A percentile compares a stretch with the other conserved stretches of the same genome.
Evolutionary conservation across 306 rosid species (phyloP).

Genomic region (Rosa lucieae): DNA sequence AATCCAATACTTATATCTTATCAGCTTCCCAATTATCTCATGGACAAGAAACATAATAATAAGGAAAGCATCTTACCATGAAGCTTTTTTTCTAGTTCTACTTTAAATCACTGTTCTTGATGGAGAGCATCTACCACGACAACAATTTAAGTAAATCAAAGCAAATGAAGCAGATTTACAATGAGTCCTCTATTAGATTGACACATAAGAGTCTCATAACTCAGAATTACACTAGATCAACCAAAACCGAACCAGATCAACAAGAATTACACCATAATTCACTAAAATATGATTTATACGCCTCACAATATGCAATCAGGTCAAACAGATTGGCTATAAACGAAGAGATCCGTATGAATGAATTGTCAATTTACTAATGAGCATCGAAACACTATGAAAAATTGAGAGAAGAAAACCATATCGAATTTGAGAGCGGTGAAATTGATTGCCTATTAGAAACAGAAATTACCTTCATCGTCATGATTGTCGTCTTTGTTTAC

Average conservation of each 20-base stretch:
- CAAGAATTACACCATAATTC: constrained; percentile 23
- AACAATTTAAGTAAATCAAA: constrained; percentile 20
- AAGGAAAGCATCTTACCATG: too few species aligned
- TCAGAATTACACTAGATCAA: constrained; percentile 33
- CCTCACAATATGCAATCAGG: constrained; percentile 18
- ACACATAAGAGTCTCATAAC: neutral
- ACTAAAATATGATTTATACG: constrained; percentile 23
- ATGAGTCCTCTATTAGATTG: constrained; percentile 29
- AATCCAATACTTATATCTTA: neutral
- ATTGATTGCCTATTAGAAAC: neutral
- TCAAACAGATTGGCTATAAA: constrained; percentile 1
- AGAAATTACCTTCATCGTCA: constrained; percentile 80
- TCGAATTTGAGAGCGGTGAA: constrained; percentile 23
- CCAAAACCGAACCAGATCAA: constrained; percentile 28
- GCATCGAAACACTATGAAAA: constrained; percentile 12
- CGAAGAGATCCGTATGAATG: constrained; percentile 55
- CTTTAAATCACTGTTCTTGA: too few species aligned
- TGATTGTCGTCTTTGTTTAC: constrained; percentile 98
- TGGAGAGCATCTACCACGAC: constrained; percentile 21
- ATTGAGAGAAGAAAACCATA: constrained; percentile 20
- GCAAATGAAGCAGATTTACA: constrained; percentile 15
- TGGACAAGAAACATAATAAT: too few species aligned
- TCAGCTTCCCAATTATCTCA: too few species aligned
- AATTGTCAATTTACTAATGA: constrained; percentile 33
- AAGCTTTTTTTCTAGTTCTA: too few species aligned